Evolutionary conservation across 768 basidiomycete species (phyloP), one percentile per base, ranked within the genome.

Genomic region (Hemileccinum rubropunctum): DNA sequence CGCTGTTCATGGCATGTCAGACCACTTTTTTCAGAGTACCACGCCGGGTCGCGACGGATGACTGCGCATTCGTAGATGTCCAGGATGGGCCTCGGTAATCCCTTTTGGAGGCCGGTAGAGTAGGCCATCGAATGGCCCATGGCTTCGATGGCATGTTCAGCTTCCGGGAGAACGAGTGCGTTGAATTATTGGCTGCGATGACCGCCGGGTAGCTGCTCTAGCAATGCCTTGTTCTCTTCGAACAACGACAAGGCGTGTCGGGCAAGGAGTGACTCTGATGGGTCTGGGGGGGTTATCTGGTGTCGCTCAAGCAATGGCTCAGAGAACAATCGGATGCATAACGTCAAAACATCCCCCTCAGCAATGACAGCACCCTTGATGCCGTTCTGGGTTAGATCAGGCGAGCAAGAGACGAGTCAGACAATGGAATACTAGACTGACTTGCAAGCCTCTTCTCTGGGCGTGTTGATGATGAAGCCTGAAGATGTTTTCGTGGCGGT

Each of bases 41-140:
- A 84, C 10, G 80, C 78, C 38, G 78, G 66, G 54, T 83, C 81
- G 52, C 73, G 73, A 47, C 76, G 70, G 43, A 83, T 74, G 33
- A 76, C 72, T 6, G 75, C 72, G 45, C 73, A 75, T 58, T 78
- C 80, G 59, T 80, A 85, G 6, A 84, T 60, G 47, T 82, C 79
- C 26, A 84, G 67, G 20, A 85, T 70, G n/a, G 73, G 70, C 54
- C 70, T 65, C 4, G 77, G 76, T 21, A 83, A 58, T 4, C 69
- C 71, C 10, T 70, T 68, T 30, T 67, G 65, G 37, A 75, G 50
- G 17, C 75, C 82, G n/a, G 78, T 77, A 5, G 80, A 77, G 59
- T 83, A 83, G 2, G 83, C 80, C 37, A 81, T 69, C 15, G 81
- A 77, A 58, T 84, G 80, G 4, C 84, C 83, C 34, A 85, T 78